Evolutionary conservation across 495 filamentous ascomycete species (phyloP), one percentile per base, ranked within the genome.

Genomic region (Aspergillus carlsbadensis): DNA sequence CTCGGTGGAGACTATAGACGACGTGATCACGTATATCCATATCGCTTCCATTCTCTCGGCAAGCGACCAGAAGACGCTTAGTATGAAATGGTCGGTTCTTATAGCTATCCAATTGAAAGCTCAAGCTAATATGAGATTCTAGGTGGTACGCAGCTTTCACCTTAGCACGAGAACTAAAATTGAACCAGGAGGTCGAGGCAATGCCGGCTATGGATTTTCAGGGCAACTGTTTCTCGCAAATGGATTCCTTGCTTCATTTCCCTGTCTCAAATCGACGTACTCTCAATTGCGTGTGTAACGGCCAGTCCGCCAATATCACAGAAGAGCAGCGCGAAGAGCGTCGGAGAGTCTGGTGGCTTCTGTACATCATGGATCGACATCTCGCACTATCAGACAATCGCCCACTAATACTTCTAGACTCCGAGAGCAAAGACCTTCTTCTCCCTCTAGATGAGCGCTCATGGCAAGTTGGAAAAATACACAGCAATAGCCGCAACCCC

Each of bases 91-190:
- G 92, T 76, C 55, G n/a, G 66, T 61, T 31, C 4, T 18, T 6
- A 26, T 7, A 7, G 6, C 11, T 43, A 13, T 15, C 10, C 26
- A 18, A n/a, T 31, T 36, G n/a, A 6, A 13, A n/a, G 37, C 35
- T 8, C n/a, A 22, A 17, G 20, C 29, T 53, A 34, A 60, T 61
- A 40, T 52, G 22, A 10, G 14, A n/a, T 21, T 51, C 22, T 41
- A 76, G 92, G 92, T 97, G 92, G 92, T 92, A 96, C 71, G 88
- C 90, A 0, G 92, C 92, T 10, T 97, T 92, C 82, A 89, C 89
- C 20, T 74, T 97, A 41, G 91, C 92, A 14, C 82, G 90, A 64
- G 92, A 96, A 70, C 78, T 96, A 37, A 93, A 92, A 75, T 78
- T 97, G 17, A 91, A 91, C 44, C 84, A 90, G 52, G 92, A 97